Evolutionary conservation across 2,329 filamentous ascomycete genomes (phyloP), one percentile per base, ranked within the genome.

Genomic region (Dothideomycetes sp.): DNA sequence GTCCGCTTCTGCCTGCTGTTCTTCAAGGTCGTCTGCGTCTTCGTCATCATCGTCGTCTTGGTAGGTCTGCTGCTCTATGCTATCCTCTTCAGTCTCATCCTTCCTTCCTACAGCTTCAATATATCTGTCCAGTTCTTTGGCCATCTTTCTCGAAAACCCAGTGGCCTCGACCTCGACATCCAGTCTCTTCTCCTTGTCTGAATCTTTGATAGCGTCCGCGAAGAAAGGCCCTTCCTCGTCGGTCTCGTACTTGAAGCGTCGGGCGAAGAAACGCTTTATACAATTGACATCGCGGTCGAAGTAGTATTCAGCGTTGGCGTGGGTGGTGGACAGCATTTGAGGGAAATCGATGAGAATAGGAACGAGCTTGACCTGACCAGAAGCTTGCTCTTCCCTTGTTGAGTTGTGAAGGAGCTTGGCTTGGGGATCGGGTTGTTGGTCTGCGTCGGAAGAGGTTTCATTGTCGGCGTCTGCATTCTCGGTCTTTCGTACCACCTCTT

Each of bases 281-380:
- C 93, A 98, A 47, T 84, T 79, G 11, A 98, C 88, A 52, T 98
- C 91, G 47, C 91, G 80, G 57, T 96, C 84, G 59, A 98, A 98
- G 63, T 98, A 96, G 75, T 88, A 93, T 56, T 94, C 83, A 14
- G 91, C 93, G 54, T 98, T 95, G 27, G 70, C 64, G 56, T 98
- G 91, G 50, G 94, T 86, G 58, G 94, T 86, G 1, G 89, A 96
- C 2, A 98, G 78, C 82, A 95, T 96, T 58, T 98, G 91, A 0
- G 91, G 91, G 56, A 98, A 98, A 64, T 98, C 93, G 52, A 98
- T 98, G 34, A 98, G 66, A 39, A 95, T 76, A 1, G 91, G 91
- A 5, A 76, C 77, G 18, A 94, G 66, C 24, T 61, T 70, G 39
- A 83, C 55, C 39, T 5, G 14, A 12, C 15, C 31, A 15, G 22